A percentile compares a stretch with the other conserved stretches of the same genome.
Conservation (phyloP, 345 rosid species). For the Theobroma cacao region DNA sequence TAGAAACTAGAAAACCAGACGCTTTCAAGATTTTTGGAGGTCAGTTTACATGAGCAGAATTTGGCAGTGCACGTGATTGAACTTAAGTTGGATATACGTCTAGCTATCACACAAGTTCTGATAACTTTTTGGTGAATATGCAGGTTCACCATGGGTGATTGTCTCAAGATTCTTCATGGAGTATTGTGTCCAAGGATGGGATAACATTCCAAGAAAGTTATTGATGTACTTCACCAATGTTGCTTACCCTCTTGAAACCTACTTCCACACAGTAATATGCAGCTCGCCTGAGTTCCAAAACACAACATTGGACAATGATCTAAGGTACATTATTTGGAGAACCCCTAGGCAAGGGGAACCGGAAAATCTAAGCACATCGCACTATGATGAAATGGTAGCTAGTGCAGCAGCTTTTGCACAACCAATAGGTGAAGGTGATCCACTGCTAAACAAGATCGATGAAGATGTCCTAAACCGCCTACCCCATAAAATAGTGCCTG, state of each 20-base stretch:
- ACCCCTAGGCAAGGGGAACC: neutral
- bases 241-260: constrained; percentile 46
- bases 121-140: neutral
- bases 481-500: neutral
- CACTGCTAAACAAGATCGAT: constrained; percentile 8
- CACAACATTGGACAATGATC: neutral
- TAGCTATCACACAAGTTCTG: neutral
- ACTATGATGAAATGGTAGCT: neutral
- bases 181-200: constrained; percentile 33
- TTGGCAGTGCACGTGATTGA: neutral
- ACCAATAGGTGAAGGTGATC: constrained; percentile 6
- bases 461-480: neutral
- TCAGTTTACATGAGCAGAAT: neutral
- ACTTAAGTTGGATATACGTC: neutral
- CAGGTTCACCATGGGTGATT: constrained; percentile 46
- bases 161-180: constrained; percentile 24
- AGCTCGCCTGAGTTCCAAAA: constrained; percentile 30
- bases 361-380: neutral
- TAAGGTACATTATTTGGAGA: neutral
- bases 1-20: constrained; percentile 9
- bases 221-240: constrained; percentile 40
- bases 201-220: constrained; percentile 32
- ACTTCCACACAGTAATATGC: constrained; percentile 54
- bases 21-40: constrained; percentile 14
- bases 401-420: constrained; percentile 8